A percentile compares a stretch with the other conserved stretches of the same genome.
Conservation (phyloP, 441 rosid species). For the Metrosideros polymorpha region DNA sequence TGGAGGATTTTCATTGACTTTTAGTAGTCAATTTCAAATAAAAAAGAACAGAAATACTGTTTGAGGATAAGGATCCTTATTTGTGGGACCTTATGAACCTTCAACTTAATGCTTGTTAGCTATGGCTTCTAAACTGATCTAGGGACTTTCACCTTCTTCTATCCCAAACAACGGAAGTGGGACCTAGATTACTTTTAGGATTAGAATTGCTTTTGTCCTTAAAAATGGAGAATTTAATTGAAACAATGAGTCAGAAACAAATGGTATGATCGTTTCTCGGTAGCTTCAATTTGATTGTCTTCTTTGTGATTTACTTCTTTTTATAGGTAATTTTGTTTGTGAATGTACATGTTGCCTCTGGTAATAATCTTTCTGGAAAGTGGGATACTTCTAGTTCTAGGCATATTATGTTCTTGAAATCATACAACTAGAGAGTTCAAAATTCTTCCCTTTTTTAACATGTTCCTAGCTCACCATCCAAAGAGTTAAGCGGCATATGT, state of each 20-base stretch:
- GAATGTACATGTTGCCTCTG: not conserved
- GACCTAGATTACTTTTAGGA: not conserved
- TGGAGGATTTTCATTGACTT: not conserved
- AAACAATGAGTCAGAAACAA: not conserved
- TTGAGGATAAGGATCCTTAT: not conserved
- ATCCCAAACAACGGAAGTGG: not conserved
- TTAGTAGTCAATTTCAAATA: not conserved
- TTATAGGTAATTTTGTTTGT: not conserved
- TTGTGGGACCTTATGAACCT: not conserved
- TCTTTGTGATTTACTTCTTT: not conserved
- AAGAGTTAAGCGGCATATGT: not conserved
- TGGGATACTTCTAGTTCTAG: not conserved
- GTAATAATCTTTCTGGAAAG: not conserved
- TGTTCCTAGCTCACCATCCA: not conserved
- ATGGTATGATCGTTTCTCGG: not conserved
- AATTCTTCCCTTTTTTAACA: not conserved
- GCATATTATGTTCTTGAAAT: not conserved
- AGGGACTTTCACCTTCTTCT: not conserved
- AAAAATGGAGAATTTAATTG: not conserved
- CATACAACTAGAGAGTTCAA: not conserved
- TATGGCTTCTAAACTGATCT: not conserved
- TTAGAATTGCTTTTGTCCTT: not conserved
- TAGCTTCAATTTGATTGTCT: not conserved
- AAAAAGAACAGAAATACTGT: not conserved
- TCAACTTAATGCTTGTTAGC: not conserved